These are phyloP conservation scores for Aspergillus spinulosporus DNA, from an alignment of 2,329 filamentous ascomycete species.

Conservation along the genomic window DNA sequence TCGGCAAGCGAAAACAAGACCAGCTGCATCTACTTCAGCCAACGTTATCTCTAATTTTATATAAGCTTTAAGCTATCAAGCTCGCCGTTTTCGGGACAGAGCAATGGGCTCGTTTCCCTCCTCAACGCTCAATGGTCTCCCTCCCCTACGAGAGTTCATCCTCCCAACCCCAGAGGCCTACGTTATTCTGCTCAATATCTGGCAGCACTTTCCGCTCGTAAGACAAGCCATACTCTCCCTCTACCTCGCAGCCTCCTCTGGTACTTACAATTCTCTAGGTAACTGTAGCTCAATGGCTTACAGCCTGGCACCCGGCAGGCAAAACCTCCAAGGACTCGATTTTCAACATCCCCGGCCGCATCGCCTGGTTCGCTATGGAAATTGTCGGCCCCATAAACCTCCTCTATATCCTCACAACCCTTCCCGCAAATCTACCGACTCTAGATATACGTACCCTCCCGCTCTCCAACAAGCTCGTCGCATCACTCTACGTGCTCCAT, in stretches of 20 bases:
- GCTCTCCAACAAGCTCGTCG: constrained; percentile 38
- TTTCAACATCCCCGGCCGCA: constrained; percentile 81
- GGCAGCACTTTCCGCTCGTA: constrained; percentile 48
- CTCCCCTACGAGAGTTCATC: constrained; percentile 35
- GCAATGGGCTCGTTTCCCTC: constrained; percentile 30
- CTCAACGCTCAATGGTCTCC: constrained; percentile 25
- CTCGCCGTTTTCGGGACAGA: no score
- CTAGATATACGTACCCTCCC: constrained; percentile 32
- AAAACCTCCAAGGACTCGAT: constrained; percentile 69
- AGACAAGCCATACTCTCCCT: constrained; percentile 16
- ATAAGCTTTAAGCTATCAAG: neutral
- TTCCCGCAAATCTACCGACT: constrained; percentile 57
- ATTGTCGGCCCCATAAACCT: constrained; percentile 72
- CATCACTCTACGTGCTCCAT: constrained; percentile 66
- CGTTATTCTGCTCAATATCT: constrained; percentile 34
- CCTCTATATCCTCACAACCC: constrained; percentile 72
- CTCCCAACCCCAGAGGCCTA: constrained; percentile 44
- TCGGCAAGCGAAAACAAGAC: neutral
- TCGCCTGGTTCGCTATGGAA: constrained; percentile 90
- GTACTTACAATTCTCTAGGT: constrained; percentile 53
- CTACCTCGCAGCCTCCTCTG: neutral
- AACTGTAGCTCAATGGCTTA: constrained; percentile 70
- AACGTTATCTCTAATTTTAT: neutral
- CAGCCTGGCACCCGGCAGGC: constrained; percentile 82
- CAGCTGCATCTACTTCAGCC: neutral